Percentiles rank a stretch among this genome's conserved stretches.
Evolutionary conservation across 768 basidiomycete genomes (phyloP).

Genomic region (Daedalea quercina): DNA sequence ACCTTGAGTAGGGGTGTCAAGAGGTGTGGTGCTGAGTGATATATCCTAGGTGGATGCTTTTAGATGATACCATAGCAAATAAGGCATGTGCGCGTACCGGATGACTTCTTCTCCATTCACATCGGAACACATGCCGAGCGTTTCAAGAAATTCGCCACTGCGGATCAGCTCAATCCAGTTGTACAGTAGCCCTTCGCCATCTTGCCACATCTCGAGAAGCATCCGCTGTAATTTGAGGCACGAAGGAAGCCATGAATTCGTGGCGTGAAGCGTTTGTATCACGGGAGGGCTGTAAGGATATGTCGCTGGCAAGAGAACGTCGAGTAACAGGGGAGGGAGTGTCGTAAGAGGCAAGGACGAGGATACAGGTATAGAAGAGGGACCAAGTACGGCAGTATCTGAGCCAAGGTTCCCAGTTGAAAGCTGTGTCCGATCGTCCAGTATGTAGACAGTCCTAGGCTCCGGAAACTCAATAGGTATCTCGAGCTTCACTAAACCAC

Average conservation of each 20-base stretch:
- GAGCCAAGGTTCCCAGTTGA: background rate
- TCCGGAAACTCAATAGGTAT: slow-evolving; percentile 56
- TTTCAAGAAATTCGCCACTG: slow-evolving; percentile 54
- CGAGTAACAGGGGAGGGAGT: slow-evolving; percentile 60
- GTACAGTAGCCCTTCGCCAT: slow-evolving; percentile 57
- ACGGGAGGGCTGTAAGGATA: slow-evolving; percentile 38
- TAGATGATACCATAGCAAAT: background rate
- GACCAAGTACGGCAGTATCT: background rate
- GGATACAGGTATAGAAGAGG: background rate
- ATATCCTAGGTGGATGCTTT: slow-evolving; percentile 31
- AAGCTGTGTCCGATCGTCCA: slow-evolving; percentile 17
- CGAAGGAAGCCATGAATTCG: slow-evolving; percentile 52
- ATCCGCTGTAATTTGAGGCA: slow-evolving; percentile 27
- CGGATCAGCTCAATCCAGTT: slow-evolving; percentile 69
- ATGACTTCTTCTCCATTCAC: slow-evolving; percentile 27
- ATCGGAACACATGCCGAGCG: slow-evolving; percentile 31
- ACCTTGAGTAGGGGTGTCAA: slow-evolving; percentile 42
- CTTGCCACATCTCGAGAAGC: slow-evolving; percentile 53
- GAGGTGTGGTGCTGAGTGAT: slow-evolving; percentile 49
- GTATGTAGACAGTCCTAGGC: slow-evolving; percentile 33
- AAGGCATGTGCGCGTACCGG: slow-evolving; percentile 24
- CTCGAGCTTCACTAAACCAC: slow-evolving; percentile 46
- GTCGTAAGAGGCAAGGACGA: slow-evolving; percentile 33
- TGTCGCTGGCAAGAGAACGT: slow-evolving; percentile 50
- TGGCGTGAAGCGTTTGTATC: slow-evolving; percentile 47